phyloP scores from a whole-genome alignment of 2,329 filamentous ascomycete species.

The Trichoderma polysporum region DNA sequence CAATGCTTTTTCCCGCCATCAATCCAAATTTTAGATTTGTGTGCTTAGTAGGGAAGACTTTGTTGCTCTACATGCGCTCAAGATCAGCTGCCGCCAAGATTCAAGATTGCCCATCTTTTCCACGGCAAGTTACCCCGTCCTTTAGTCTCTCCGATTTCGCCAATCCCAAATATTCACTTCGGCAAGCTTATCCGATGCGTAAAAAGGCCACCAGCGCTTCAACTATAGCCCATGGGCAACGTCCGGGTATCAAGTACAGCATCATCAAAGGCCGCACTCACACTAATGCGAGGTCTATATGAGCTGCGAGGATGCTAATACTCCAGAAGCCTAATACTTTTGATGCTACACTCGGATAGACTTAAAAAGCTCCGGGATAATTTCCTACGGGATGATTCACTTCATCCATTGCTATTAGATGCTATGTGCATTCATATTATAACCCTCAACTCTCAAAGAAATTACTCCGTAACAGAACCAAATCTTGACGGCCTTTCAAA shows the following conservation, averaged over 20 bases:
- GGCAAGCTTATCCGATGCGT: background rate
- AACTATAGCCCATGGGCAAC: background rate
- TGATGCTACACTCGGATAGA: background rate
- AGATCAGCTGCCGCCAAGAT: too few relatives aligned
- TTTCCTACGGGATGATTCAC: background rate
- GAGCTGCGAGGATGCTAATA: too few relatives aligned
- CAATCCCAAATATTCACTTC: background rate
- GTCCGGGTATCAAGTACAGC: background rate
- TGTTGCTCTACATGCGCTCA: too few relatives aligned
- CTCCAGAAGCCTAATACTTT: background rate
- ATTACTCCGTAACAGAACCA: too few relatives aligned
- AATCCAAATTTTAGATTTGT: too few relatives aligned
- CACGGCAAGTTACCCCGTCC: background rate
- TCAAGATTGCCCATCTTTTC: background rate
- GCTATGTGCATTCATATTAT: too few relatives aligned
- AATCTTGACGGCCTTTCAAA: background rate
- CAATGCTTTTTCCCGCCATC: too few relatives aligned
- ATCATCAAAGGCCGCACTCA: too few relatives aligned
- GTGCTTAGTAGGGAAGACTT: too few relatives aligned
- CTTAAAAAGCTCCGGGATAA: background rate
- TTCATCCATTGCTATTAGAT: accelerated
- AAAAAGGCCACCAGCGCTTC: background rate
- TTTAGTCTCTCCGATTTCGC: background rate
- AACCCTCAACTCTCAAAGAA: background rate
- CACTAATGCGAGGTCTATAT: too few relatives aligned